These are phyloP conservation scores for Actinidia polygama DNA, from an alignment of 179 eudicot genomes.

Conservation along the genomic window DNA sequence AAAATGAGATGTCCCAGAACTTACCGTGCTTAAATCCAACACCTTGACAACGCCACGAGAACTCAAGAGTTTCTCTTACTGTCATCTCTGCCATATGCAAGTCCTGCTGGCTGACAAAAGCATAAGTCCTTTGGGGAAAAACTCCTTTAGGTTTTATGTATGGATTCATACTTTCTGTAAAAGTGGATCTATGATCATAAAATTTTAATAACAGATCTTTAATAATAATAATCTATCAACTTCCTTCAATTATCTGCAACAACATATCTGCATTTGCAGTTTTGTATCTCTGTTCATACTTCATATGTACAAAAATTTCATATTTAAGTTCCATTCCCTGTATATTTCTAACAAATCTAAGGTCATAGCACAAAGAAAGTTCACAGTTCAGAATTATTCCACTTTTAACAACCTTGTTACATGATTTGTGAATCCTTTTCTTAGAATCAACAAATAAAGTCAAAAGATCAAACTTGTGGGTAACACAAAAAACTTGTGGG, in stretches of 20 bases:
- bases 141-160: slow-evolving; percentile 60
- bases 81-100: slow-evolving; percentile 87
- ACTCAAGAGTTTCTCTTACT: slow-evolving; percentile 67
- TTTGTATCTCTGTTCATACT: neutral
- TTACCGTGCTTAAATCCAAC: slow-evolving; percentile 66
- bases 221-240: neutral
- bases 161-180: too few relatives aligned
- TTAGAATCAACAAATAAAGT: too few relatives aligned
- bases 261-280: neutral
- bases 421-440: too few relatives aligned
- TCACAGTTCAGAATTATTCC: neutral
- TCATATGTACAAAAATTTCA: neutral
- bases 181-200: too few relatives aligned
- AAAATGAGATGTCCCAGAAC: slow-evolving; percentile 9
- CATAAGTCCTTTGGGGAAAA: slow-evolving; percentile 75
- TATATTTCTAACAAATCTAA: neutral
- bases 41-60: slow-evolving; percentile 75
- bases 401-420: neutral
- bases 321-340: neutral
- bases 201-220: neutral
- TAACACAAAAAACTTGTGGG: too few relatives aligned
- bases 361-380: neutral
- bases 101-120: slow-evolving; percentile 78
- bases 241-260: neutral
- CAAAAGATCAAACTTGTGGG: too few relatives aligned